phyloP scores from a whole-genome alignment of 2,329 filamentous ascomycete genomes.

The Claviceps spartinae region DNA sequence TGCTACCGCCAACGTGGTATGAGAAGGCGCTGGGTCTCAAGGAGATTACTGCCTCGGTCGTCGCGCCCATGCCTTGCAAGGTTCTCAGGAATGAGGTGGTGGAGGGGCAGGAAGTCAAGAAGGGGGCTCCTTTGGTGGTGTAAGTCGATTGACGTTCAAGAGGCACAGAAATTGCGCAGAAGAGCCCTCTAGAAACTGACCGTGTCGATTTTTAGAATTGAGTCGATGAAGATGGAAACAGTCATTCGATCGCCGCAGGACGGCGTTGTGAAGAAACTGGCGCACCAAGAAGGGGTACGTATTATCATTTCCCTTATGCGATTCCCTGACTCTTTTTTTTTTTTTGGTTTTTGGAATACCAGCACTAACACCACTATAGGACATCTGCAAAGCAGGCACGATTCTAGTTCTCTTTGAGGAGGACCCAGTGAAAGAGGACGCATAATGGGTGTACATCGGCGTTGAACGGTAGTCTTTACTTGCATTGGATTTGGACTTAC shows the following conservation, averaged over 20 bases:
- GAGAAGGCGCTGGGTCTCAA: constrained; percentile 77
- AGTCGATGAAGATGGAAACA: constrained; percentile 87
- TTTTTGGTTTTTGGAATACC: neutral
- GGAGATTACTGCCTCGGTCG: constrained; percentile 67
- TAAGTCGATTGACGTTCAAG: constrained; percentile 25
- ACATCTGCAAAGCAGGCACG: constrained; percentile 67
- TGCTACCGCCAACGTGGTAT: constrained; percentile 62
- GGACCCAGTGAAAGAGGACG: constrained; percentile 17
- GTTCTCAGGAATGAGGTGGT: constrained; percentile 78
- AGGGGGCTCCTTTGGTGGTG: constrained; percentile 79
- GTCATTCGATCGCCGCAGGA: constrained; percentile 65
- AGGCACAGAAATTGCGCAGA: neutral
- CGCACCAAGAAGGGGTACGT: constrained; percentile 61
- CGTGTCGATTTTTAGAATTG: constrained; percentile 37
- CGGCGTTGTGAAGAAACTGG: constrained; percentile 57
- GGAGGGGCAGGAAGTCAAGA: constrained; percentile 70
- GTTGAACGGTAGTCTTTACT: neutral
- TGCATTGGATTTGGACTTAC: constrained; percentile 8
- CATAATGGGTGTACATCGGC: constrained; percentile 7
- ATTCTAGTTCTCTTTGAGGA: constrained; percentile 62
- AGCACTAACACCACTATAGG: constrained; percentile 27
- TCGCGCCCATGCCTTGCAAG: constrained; percentile 96
- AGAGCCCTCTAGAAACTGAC: neutral
- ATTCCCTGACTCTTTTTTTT: neutral
- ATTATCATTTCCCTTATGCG: too few species aligned